Percentiles rank a stretch among this genome's conserved stretches.
Conservation (phyloP, 2,329 filamentous ascomycete species). For the Aspergillus pseudonomiae region DNA sequence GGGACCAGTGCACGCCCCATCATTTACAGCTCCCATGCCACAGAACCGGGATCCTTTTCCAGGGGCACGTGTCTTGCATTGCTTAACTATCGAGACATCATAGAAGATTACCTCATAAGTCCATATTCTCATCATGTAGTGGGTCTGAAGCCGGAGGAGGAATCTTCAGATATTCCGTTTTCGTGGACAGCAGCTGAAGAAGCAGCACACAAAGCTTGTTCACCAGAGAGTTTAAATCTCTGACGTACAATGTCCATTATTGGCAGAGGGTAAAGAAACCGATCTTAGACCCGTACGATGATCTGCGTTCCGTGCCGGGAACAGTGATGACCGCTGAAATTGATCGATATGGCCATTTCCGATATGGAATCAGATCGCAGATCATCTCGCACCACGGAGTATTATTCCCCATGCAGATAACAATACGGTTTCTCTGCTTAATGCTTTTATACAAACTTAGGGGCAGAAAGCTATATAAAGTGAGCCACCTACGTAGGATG, state of each 20-base stretch:
- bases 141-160: not conserved
- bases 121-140: too few relatives aligned
- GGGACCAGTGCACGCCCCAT: not conserved
- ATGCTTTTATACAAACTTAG: not conserved
- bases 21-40: rapidly evolving
- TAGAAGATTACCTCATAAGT: not conserved
- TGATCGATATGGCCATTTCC: not conserved
- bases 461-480: not conserved
- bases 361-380: not conserved
- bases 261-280: not conserved
- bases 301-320: not conserved
- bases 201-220: not conserved
- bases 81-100: not conserved
- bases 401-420: not conserved
- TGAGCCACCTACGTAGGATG: too few relatives aligned
- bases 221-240: not conserved
- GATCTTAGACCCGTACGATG: not conserved
- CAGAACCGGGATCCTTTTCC: not conserved
- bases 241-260: not conserved
- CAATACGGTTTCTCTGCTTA: not conserved
- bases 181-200: not conserved
- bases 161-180: not conserved
- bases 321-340: not conserved
- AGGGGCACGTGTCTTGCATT: not conserved
- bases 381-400: not conserved